Conservation (phyloP, 1,284 basidiomycete species). For the Apiotrichum sp. region DNA sequence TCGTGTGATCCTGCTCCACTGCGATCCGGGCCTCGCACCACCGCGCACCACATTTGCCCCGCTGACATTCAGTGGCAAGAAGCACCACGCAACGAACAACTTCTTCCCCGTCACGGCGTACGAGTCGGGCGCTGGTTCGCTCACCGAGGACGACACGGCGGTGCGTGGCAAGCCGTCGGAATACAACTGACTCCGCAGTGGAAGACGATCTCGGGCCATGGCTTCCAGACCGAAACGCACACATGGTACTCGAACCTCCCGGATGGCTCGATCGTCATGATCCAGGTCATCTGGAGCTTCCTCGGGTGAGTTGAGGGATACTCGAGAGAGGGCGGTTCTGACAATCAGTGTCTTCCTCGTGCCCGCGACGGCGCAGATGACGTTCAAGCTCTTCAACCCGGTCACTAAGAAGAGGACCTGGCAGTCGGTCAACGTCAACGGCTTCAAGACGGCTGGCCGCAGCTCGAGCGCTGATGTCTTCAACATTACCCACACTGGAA, state of each 20-base stretch:
- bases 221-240: constrained; percentile 91
- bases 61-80: constrained; percentile 1
- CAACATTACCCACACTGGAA: constrained; percentile 61
- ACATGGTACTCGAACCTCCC: constrained; percentile 76
- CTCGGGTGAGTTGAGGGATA: constrained; percentile 65
- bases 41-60: background rate
- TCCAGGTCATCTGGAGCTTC: constrained; percentile 90
- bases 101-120: constrained; percentile 66
- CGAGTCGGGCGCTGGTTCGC: constrained; percentile 33
- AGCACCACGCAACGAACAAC: constrained; percentile 46
- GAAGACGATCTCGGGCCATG: constrained; percentile 62
- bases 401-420: constrained; percentile 69
- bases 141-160: constrained; percentile 40
- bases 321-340: background rate
- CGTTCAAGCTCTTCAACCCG: constrained; percentile 83
- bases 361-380: constrained; percentile 85
- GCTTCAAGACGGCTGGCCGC: constrained; percentile 75
- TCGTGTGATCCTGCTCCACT: background rate
- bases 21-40: background rate
- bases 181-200: constrained; percentile 48
- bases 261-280: constrained; percentile 77
- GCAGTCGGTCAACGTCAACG: constrained; percentile 83
- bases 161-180: constrained; percentile 19
- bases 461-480: constrained; percentile 87
- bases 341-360: constrained; percentile 40